Evolutionary conservation across 2,329 filamentous ascomycete genomes (phyloP).

Genomic region (Remersonia thermophila): DNA sequence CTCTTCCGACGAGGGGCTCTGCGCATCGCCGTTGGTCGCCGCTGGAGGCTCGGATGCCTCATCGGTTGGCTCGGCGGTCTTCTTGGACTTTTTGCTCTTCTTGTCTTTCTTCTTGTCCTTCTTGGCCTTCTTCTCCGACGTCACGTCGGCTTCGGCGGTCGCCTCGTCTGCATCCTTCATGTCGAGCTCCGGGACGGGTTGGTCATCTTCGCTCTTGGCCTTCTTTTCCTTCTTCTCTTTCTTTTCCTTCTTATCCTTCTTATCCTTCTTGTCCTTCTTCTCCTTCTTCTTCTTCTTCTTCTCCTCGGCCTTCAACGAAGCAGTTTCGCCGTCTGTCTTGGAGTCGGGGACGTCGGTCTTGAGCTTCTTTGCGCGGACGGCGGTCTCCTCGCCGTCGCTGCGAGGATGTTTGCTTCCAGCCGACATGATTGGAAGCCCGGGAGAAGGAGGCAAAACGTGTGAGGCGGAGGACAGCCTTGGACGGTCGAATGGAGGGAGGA

Average conservation of each 20-base stretch:
- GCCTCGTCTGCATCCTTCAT: conserved; percentile 19
- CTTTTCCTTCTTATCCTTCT: conserved; percentile 21
- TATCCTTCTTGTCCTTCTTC: conserved; percentile 18
- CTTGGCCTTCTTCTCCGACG: conserved; percentile 18
- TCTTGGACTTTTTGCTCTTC: conserved; percentile 24
- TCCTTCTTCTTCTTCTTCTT: conserved; percentile 22
- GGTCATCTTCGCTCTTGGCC: too few species aligned
- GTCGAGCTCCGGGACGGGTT: conserved; percentile 8
- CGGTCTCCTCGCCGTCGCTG: conserved; percentile 15
- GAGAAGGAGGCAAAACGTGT: too few species aligned
- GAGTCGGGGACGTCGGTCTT: conserved; percentile 16
- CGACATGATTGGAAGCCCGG: conserved; percentile 12
- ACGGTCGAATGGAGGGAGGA: too few species aligned
- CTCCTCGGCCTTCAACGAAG: conserved; percentile 20
- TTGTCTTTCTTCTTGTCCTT: conserved; percentile 21
- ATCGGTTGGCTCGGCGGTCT: conserved; percentile 5
- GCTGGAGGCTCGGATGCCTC: conserved; percentile 5
- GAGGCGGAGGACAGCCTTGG: too few species aligned
- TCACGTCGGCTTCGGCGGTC: conserved; percentile 7
- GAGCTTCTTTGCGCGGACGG: conserved; percentile 15
- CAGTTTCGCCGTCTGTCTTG: conserved; percentile 14
- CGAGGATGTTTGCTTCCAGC: conserved; percentile 17
- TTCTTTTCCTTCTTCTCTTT: conserved; percentile 20
- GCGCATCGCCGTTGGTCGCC: conserved; percentile 11
- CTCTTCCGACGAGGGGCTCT: too few species aligned